phyloP scores from a whole-genome alignment of 331 rosid genomes.

The Acacia pycnantha region DNA sequence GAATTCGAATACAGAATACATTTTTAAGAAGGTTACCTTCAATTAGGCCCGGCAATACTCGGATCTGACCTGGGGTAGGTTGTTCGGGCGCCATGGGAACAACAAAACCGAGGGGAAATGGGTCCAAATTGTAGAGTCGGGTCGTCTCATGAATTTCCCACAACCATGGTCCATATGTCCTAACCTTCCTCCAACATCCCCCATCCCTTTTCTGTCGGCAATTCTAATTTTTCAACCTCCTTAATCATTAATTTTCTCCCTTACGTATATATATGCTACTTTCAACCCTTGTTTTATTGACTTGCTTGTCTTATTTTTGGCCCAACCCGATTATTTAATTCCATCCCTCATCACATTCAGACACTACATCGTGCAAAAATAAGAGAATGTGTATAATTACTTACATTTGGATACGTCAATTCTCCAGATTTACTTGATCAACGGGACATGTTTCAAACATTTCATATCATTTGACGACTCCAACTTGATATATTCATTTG shows the following conservation, averaged over 20 bases:
- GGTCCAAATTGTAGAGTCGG: slow-evolving; percentile 29
- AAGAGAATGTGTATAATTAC: neutral
- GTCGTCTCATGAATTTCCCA: slow-evolving; percentile 8
- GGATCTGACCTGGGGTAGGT: neutral
- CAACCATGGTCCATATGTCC: slow-evolving; percentile 57
- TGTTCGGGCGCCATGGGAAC: slow-evolving; percentile 41
- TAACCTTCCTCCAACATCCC: slow-evolving; percentile 32
- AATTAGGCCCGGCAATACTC: too few species aligned
- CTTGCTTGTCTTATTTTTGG: neutral
- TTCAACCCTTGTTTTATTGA: neutral
- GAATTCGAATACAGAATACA: too few species aligned
- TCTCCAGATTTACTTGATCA: neutral
- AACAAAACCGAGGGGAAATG: slow-evolving; percentile 51
- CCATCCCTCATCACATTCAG: too few species aligned
- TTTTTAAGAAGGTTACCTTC: too few species aligned
- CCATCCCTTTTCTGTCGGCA: slow-evolving; percentile 54
- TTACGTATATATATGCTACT: neutral
- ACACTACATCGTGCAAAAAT: too few species aligned
- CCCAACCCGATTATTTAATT: too few species aligned
- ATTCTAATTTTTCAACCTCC: slow-evolving; percentile 24
- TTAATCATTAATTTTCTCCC: neutral
- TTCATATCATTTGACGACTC: neutral
- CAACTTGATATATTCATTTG: neutral
- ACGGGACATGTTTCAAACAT: neutral
- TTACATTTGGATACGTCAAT: neutral